phyloP scores from a whole-genome alignment of 192 early-diverging fungal genomes.

The Pecoramyces ruminantium region DNA sequence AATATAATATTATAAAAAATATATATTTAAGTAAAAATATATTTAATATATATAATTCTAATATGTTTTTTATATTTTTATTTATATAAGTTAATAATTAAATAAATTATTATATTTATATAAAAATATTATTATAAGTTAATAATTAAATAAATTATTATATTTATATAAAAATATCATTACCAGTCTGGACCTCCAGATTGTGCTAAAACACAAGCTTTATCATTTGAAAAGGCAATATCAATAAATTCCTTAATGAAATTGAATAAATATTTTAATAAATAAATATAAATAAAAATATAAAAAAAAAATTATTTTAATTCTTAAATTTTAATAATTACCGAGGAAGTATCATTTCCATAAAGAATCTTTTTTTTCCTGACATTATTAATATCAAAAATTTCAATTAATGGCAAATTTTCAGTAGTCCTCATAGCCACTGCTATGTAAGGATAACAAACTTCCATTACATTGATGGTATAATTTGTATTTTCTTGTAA shows the following conservation, averaged over 20 bases:
- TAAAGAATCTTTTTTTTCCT: neutral
- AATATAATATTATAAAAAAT: too few species aligned
- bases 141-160: too few species aligned
- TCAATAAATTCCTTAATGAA: conserved; percentile 22
- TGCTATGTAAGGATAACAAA: neutral
- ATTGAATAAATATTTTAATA: neutral
- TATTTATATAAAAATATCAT: neutral
- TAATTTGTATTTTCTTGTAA: conserved; percentile 7
- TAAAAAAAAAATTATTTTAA: neutral
- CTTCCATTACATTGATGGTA: conserved; percentile 5
- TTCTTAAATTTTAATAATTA: conserved; percentile 4
- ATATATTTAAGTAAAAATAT: too few species aligned
- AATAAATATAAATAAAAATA: neutral
- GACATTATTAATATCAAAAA: neutral
- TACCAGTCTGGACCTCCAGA: conserved; percentile 13
- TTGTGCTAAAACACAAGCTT: conserved; percentile 21
- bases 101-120: too few species aligned
- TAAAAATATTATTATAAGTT: too few species aligned
- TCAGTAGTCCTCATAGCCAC: neutral
- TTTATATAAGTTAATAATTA: too few species aligned
- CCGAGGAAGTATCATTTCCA: neutral
- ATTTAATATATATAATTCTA: too few species aligned
- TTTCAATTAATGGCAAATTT: neutral
- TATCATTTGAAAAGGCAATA: conserved; percentile 22
- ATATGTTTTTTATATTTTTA: too few species aligned